Percentiles rank a stretch among this genome's conserved stretches.
Conservation (phyloP, 441 rosid species). For the Hura crepitans region DNA sequence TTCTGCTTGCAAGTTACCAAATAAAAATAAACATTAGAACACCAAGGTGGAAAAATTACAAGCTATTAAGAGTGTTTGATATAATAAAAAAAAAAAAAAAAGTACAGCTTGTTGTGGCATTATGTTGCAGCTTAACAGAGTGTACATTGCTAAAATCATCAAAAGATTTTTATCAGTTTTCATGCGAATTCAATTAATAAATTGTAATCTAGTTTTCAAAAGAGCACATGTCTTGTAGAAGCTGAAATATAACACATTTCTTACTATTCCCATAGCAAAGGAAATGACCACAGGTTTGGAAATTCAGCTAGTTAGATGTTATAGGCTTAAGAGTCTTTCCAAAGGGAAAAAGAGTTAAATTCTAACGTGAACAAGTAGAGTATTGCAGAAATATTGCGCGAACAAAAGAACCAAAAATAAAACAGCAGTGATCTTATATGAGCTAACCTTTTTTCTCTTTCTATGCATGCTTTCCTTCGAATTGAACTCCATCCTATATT, state of each 20-base stretch:
- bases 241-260: not conserved
- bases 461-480: conserved; percentile 17
- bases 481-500: conserved; percentile 16
- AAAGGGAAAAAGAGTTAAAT: not conserved
- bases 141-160: not conserved
- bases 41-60: not conserved
- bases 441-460: conserved; percentile 20
- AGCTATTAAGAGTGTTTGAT: not conserved
- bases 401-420: not conserved
- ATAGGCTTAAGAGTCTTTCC: not conserved
- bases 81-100: not conserved
- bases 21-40: not conserved
- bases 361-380: not conserved
- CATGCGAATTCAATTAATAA: not conserved
- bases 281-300: not conserved
- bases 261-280: not conserved
- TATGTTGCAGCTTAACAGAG: not conserved
- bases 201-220: not conserved
- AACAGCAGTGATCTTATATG: not conserved
- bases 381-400: not conserved
- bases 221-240: not conserved
- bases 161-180: not conserved
- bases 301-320: not conserved
- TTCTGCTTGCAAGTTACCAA: not conserved
- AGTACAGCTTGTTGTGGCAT: not conserved